Percentiles rank a stretch among this genome's conserved stretches.
Evolutionary conservation across 495 filamentous ascomycete species (phyloP).

Genomic region (Aspergillus biplanus): DNA sequence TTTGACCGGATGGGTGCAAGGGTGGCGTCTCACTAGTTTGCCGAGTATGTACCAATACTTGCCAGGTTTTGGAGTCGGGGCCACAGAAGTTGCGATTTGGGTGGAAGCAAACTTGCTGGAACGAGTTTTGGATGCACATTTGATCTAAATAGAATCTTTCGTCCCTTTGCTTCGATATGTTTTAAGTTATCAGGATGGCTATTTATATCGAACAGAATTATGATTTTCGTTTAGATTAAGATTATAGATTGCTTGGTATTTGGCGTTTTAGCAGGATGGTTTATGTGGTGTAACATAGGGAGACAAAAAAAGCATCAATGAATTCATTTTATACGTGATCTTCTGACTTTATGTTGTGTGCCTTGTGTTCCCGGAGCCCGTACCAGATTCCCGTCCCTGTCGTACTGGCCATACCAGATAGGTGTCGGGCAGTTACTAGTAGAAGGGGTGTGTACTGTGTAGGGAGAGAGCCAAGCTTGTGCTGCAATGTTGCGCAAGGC

Average conservation of each 20-base stretch:
- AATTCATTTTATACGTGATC: background rate
- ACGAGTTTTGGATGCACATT: slow-evolving; percentile 10
- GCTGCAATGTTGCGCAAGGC: too few species aligned
- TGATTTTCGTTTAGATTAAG: background rate
- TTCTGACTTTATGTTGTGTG: too few species aligned
- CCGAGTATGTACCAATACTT: too few species aligned
- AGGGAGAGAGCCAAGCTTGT: too few species aligned
- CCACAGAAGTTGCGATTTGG: background rate
- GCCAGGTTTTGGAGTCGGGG: background rate
- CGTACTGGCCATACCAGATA: too few species aligned
- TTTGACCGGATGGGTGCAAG: slow-evolving; percentile 49
- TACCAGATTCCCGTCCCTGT: too few species aligned
- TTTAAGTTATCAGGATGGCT: background rate
- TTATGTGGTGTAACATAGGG: background rate
- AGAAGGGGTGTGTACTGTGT: too few species aligned
- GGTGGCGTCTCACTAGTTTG: slow-evolving; percentile 36
- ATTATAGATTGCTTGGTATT: background rate
- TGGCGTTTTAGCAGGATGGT: background rate
- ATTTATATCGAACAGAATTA: background rate
- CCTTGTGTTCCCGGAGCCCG: too few species aligned
- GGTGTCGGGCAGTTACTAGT: too few species aligned
- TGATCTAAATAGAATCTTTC: background rate
- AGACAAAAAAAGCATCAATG: background rate
- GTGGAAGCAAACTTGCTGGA: slow-evolving; percentile 17
- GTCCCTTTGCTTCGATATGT: background rate